Conservation (phyloP, 179 eudicot genomes). For the Pouteria campechiana region DNA sequence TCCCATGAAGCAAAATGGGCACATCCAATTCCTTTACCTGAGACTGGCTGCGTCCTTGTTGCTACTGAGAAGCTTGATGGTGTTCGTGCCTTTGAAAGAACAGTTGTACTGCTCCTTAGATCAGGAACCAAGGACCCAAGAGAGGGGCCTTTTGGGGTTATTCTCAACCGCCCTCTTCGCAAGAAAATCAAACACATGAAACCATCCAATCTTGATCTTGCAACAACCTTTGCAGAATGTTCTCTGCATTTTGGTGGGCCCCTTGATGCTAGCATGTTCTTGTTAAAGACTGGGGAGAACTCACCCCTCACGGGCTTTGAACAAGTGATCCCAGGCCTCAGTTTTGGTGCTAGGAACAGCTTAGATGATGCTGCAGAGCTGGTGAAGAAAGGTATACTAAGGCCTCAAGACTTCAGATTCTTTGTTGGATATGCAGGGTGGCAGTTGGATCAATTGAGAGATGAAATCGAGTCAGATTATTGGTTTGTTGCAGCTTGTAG, state of each 20-base stretch:
- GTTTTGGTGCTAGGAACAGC: slow-evolving; percentile 68
- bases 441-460: slow-evolving; percentile 78
- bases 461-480: slow-evolving; percentile 66
- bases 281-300: slow-evolving; percentile 40
- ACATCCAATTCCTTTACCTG: slow-evolving; percentile 82
- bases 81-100: slow-evolving; percentile 72
- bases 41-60: slow-evolving; percentile 81
- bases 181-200: slow-evolving; percentile 84
- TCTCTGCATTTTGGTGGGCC: slow-evolving; percentile 92
- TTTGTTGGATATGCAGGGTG: slow-evolving; percentile 97
- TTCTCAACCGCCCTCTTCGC: slow-evolving; percentile 75
- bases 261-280: slow-evolving; percentile 78
- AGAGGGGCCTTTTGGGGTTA: slow-evolving; percentile 83
- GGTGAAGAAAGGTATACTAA: slow-evolving; percentile 67
- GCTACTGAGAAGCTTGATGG: slow-evolving; percentile 97
- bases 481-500: slow-evolving; percentile 98
- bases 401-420: slow-evolving; percentile 78
- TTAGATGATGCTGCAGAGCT: slow-evolving; percentile 70
- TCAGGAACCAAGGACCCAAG: slow-evolving; percentile 72
- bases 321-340: slow-evolving; percentile 74
- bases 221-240: slow-evolving; percentile 78
- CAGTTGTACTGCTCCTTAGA: slow-evolving; percentile 80
- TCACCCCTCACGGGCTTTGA: slow-evolving; percentile 46
- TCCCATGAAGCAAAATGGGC: slow-evolving; percentile 66
- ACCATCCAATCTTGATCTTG: slow-evolving; percentile 54